Percentiles rank a stretch among this genome's conserved stretches.
Conservation (phyloP, 371 early-diverging fungal species). For the Haplosporangium sp. region DNA sequence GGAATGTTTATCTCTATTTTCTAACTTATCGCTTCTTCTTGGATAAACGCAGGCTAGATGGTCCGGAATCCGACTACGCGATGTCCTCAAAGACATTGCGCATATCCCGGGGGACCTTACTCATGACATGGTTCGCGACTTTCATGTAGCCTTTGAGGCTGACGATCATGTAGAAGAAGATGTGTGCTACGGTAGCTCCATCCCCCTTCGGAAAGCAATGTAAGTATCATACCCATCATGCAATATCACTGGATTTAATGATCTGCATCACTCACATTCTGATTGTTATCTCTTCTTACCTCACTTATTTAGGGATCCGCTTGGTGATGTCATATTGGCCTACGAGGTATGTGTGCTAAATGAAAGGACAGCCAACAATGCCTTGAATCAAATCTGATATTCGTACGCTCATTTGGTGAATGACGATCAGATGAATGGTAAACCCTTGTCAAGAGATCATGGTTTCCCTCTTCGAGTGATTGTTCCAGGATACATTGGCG, state of each 20-base stretch:
- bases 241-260: too few species aligned
- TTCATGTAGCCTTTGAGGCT: slow-evolving; percentile 81
- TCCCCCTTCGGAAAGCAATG: slow-evolving; percentile 84
- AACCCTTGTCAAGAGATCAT: slow-evolving; percentile 78
- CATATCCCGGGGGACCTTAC: slow-evolving; percentile 59
- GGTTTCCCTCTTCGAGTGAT: slow-evolving; percentile 88
- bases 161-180: slow-evolving; percentile 80
- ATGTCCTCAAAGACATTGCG: slow-evolving; percentile 68
- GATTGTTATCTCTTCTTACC: neutral
- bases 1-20: neutral
- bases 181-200: slow-evolving; percentile 82
- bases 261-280: neutral
- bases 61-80: slow-evolving; percentile 80
- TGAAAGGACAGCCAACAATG: neutral
- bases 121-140: slow-evolving; percentile 48
- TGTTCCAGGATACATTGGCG: slow-evolving; percentile 91
- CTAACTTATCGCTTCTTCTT: too few species aligned
- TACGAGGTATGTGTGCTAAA: slow-evolving; percentile 59
- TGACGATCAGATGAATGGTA: slow-evolving; percentile 81
- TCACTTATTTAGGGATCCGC: slow-evolving; percentile 63
- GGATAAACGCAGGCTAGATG: slow-evolving; percentile 64
- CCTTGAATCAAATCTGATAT: neutral
- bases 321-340: slow-evolving; percentile 86
- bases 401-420: neutral
- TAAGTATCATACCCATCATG: slow-evolving; percentile 33